Conservation (phyloP, 177 flowering plant genomes). For the Vitis hybrid region DNA sequence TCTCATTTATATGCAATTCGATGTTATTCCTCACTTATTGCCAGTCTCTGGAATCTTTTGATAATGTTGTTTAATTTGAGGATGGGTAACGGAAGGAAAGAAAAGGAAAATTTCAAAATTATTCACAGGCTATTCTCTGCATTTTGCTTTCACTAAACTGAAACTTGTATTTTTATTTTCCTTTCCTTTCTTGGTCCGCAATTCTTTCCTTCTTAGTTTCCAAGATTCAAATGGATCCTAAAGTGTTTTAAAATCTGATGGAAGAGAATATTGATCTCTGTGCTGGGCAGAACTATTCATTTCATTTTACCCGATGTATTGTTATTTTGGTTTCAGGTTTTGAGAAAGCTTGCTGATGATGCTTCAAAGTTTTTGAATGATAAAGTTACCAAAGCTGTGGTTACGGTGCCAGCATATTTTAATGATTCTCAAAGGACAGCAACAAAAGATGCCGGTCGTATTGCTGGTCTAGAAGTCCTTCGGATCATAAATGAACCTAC, state of each 20-base stretch:
- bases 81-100: too few species aligned
- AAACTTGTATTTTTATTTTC: too few species aligned
- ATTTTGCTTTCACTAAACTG: too few species aligned
- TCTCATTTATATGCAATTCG: too few species aligned
- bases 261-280: neutral
- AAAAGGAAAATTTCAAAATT: too few species aligned
- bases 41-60: too few species aligned
- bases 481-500: conserved; percentile 74
- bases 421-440: conserved; percentile 80
- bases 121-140: too few species aligned
- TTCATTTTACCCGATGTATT: neutral
- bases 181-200: too few species aligned
- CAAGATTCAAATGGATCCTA: too few species aligned
- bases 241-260: neutral
- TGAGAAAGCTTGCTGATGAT: conserved; percentile 74
- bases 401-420: conserved; percentile 77
- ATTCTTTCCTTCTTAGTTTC: too few species aligned
- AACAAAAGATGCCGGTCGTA: conserved; percentile 76
- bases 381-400: conserved; percentile 68
- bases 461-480: conserved; percentile 74
- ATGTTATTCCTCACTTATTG: too few species aligned
- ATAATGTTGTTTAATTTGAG: too few species aligned
- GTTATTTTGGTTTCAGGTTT: conserved; percentile 33
- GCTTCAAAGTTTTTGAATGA: conserved; percentile 76
- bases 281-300: neutral